phyloP scores from a whole-genome alignment of 106 monocot species.

The Narthecium ossifragum region DNA sequence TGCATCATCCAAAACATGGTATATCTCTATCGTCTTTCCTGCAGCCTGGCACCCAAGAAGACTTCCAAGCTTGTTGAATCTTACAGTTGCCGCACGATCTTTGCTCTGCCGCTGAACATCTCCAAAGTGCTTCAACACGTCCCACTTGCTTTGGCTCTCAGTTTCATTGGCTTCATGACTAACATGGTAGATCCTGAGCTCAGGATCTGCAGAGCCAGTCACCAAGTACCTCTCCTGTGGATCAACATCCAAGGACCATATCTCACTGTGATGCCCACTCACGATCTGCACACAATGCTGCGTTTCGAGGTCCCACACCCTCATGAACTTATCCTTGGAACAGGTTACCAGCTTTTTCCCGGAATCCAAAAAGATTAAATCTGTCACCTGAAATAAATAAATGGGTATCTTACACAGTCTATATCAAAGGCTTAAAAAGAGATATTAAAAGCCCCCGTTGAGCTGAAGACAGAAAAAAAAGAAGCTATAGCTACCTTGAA shows the following conservation, averaged over 20 bases:
- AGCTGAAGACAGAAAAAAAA: too few relatives aligned
- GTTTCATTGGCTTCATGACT: constrained; percentile 19
- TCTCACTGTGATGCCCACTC: constrained; percentile 78
- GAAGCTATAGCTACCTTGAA: too few relatives aligned
- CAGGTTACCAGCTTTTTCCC: constrained; percentile 85
- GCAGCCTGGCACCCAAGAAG: constrained; percentile 88
- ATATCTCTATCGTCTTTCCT: constrained; percentile 79
- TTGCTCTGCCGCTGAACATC: constrained; percentile 66
- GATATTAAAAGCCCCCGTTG: too few relatives aligned
- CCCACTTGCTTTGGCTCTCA: constrained; percentile 66
- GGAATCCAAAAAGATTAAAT: constrained; percentile 69
- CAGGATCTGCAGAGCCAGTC: constrained; percentile 69
- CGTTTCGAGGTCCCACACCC: constrained; percentile 89
- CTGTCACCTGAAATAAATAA: constrained; percentile 58
- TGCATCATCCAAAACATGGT: constrained; percentile 54
- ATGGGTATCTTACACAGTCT: not conserved
- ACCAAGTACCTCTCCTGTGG: constrained; percentile 71
- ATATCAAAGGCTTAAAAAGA: too few relatives aligned
- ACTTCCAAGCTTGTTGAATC: constrained; percentile 61
- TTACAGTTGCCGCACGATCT: constrained; percentile 56
- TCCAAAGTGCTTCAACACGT: constrained; percentile 78
- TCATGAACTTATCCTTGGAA: constrained; percentile 90
- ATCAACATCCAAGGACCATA: constrained; percentile 89
- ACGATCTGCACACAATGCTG: constrained; percentile 88
- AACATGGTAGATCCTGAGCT: constrained; percentile 68